phyloP scores from a whole-genome alignment of 352 stramenopile species.

The Albugo laibachii region DNA sequence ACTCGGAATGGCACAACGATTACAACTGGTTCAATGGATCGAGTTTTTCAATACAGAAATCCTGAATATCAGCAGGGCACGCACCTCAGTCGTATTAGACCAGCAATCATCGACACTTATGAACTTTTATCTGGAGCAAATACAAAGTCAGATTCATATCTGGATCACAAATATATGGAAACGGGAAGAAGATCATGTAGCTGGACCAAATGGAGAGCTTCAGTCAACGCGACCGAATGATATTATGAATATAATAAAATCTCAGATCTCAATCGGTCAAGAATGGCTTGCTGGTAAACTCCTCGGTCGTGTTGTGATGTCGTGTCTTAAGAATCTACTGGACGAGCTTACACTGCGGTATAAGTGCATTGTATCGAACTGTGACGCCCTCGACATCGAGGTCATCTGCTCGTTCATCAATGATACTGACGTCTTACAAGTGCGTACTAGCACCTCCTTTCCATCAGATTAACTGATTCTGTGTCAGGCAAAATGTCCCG shows the following conservation, averaged over 20 bases:
- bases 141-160: slow-evolving; percentile 54
- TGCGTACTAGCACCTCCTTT: slow-evolving; percentile 4
- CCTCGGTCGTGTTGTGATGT: slow-evolving; percentile 39
- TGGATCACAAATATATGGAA: slow-evolving; percentile 79
- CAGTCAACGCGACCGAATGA: slow-evolving; percentile 67
- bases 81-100: slow-evolving; percentile 41
- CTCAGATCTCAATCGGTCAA: slow-evolving; percentile 66
- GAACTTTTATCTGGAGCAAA: slow-evolving; percentile 49
- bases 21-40: slow-evolving; percentile 76
- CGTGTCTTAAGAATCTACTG: slow-evolving; percentile 55
- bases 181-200: slow-evolving; percentile 42
- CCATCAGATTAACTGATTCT: neutral
- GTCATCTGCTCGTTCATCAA: slow-evolving; percentile 77
- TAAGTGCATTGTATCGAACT: slow-evolving; percentile 21
- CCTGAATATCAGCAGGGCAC: slow-evolving; percentile 60
- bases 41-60: slow-evolving; percentile 79
- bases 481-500: slow-evolving; percentile 46
- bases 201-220: slow-evolving; percentile 34
- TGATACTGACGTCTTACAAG: slow-evolving; percentile 60
- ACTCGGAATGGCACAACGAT: slow-evolving; percentile 41
- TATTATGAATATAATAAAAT: slow-evolving; percentile 76
- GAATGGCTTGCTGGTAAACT: slow-evolving; percentile 55
- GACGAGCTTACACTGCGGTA: slow-evolving; percentile 49
- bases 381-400: slow-evolving; percentile 36
- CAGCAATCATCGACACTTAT: slow-evolving; percentile 53